A percentile compares a stretch with the other conserved stretches of the same genome.
Evolutionary conservation across 495 filamentous ascomycete genomes (phyloP).

Genomic region (Cercophora sp.): DNA sequence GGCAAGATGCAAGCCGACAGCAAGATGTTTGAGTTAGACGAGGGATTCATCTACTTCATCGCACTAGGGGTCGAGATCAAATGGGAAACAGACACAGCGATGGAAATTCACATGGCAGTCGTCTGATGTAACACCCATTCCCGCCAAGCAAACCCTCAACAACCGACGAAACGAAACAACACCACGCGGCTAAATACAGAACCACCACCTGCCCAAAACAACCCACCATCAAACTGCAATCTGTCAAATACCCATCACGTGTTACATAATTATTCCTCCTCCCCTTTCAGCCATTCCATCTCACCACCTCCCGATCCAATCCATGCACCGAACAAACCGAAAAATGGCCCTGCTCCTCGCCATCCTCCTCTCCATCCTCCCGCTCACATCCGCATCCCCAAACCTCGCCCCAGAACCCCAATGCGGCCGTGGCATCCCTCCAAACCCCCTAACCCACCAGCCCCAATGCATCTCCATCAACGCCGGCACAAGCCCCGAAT

Average conservation of each 20-base stretch:
- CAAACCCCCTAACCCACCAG: not conserved
- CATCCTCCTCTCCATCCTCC: not conserved
- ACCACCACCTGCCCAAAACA: not conserved
- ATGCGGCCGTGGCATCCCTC: slow-evolving; percentile 9
- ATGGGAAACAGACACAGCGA: slow-evolving; percentile 40
- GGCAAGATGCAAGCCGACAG: slow-evolving; percentile 56
- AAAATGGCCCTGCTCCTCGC: not conserved
- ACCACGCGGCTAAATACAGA: too few relatives aligned
- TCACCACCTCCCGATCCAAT: too few relatives aligned
- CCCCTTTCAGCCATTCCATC: too few relatives aligned
- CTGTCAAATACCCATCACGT: not conserved
- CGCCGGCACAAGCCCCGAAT: not conserved
- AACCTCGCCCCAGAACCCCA: not conserved
- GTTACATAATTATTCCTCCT: too few relatives aligned
- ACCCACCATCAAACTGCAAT: not conserved
- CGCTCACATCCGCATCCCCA: not conserved
- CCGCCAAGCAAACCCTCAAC: too few relatives aligned
- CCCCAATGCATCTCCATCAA: not conserved
- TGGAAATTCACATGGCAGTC: slow-evolving; percentile 54
- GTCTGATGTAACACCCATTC: too few relatives aligned
- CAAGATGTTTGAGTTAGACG: slow-evolving; percentile 49
- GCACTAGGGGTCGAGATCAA: slow-evolving; percentile 54
- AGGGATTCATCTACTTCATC: slow-evolving; percentile 68
- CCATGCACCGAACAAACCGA: not conserved
- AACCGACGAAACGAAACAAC: too few relatives aligned